These are phyloP conservation scores for Hypoxylon sp. DNA, from an alignment of 2,329 filamentous ascomycete species.

Conservation along the genomic window DNA sequence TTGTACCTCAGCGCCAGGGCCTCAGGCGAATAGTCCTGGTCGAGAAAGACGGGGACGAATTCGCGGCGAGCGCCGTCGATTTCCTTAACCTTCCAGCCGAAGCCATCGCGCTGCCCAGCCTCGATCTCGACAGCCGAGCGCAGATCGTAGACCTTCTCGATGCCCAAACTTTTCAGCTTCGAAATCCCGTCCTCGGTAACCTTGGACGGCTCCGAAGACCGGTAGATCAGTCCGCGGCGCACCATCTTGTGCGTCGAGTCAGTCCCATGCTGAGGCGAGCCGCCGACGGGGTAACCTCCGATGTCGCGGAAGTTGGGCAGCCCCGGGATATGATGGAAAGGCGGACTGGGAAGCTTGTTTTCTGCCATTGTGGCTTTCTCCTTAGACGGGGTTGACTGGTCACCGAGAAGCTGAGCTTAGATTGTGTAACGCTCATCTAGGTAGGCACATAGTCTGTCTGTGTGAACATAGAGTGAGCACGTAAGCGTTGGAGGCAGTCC, in stretches of 20 bases:
- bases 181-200: slow-evolving; percentile 66
- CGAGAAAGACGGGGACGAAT: slow-evolving; percentile 72
- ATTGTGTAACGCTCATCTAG: slow-evolving; percentile 10
- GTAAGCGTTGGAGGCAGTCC: slow-evolving; percentile 19
- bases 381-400: slow-evolving; percentile 9
- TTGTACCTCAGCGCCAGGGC: slow-evolving; percentile 67
- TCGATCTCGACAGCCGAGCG: slow-evolving; percentile 65
- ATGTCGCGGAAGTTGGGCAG: slow-evolving; percentile 77
- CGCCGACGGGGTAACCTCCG: slow-evolving; percentile 66
- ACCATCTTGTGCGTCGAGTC: slow-evolving; percentile 54
- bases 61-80: slow-evolving; percentile 66
- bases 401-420: slow-evolving; percentile 1
- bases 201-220: slow-evolving; percentile 74
- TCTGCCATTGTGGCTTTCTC: slow-evolving; percentile 14
- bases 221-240: slow-evolving; percentile 69
- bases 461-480: slow-evolving; percentile 27
- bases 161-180: slow-evolving; percentile 66
- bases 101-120: slow-evolving; percentile 50
- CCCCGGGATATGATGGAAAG: slow-evolving; percentile 66
- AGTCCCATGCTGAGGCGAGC: slow-evolving; percentile 55
- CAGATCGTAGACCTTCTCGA: slow-evolving; percentile 61
- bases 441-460: neutral
- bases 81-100: slow-evolving; percentile 55
- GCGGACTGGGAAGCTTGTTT: slow-evolving; percentile 53
- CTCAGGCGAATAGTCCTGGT: slow-evolving; percentile 68